Base-by-base conservation (phyloP, 164 flowering plant genomes). In the Chloranthus sessilifolius region DNA sequence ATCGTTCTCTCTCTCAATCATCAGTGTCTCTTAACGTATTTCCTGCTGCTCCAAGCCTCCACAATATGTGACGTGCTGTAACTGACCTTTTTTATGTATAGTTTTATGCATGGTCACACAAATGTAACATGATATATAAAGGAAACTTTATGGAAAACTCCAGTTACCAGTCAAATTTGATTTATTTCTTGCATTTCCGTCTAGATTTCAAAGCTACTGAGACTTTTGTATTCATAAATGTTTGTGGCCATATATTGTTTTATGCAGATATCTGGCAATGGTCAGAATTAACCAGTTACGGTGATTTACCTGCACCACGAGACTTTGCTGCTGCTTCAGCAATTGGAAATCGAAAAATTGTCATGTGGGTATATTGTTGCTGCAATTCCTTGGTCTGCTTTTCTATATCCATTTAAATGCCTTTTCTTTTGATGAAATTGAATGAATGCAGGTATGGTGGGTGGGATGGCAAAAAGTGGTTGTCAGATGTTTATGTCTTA, bases 401-500 rank as follows among this genome's bases (percentile, higher is more conserved):
- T 30, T 29, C 23, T 10, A 14, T 25, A 1, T 22, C n/a, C 8
- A n/a, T 25, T 10, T 24, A 16, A n/a, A 20, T 12, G 14, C 2
- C 30, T 7, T 39, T 12, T 20, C 11, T 53, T 9, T 20, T 39
- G n/a, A 27, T 2, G 1, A 27, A n/a, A 9, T 17, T 47, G 10
- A 16, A 11, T 59, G 49, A 23, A 14, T 73, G 67, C 76, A 94
- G 97, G 92, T 80, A 70, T 78, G 99, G 99, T 57, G 99, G 99
- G 16, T 89, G 92, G 92, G 99, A 94, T 80, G 96, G 97, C 59
- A 86, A 82, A 66, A 94, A 80, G 75, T 94, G 99, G 97, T 62
- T 94, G 63, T 78, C 99, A 47, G 99, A 94, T 75, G 95, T 94
- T 15, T 87, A 78, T 65, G 71, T 94, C 64, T 51, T 94, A 68